Evolutionary conservation across 2,329 filamentous ascomycete species (phyloP), one percentile per base, ranked within the genome.

Genomic region (Monascus ruber): DNA sequence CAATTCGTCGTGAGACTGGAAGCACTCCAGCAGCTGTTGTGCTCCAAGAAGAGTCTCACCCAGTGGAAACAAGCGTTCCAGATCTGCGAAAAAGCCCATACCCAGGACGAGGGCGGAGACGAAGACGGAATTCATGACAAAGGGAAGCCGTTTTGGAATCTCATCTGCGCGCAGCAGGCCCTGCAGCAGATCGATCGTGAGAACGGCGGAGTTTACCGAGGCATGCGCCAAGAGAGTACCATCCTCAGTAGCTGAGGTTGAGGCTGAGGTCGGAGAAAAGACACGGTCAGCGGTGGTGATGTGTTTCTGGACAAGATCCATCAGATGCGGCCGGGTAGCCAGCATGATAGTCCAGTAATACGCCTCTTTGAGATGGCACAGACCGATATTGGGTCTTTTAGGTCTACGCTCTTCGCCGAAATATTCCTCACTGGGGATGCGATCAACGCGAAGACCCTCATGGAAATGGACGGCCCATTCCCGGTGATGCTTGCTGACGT

Each of bases 291-390:
- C 8, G 17, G 1, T 27, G 27, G 28, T 26, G 5, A 33, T 33
- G 17, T 24, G 17, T 24, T 4, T 33, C 9, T 33, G 34, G 34
- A 53, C 50, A 31, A 32, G 42, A n/a, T 63, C 55, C 31, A 62
- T 50, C 0, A 65, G 50, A 11, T 62, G 64, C 0, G 62, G 62
- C 4, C 59, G 52, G 0, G 63, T 60, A 0, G 64, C 34, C 1
- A 65, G 46, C 46, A 65, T 63, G 9, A 65, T 56, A 0, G 58
- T 57, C 58, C 59, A 64, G 38, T 65, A 64, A 1, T 62, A 63
- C 0, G 58, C 60, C 24, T 59, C 47, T 28, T 62, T 63, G 6
- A 66, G 43, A 24, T 66, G 50, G 26, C 43, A 46, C 6, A 60
- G 48, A 9, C 51, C 52, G 17, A 58, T 50, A 35, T 57, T 56